Evolutionary conservation across 2,329 filamentous ascomycete species (phyloP), one percentile per base, ranked within the genome.

Genomic region (Fusarium sp.): DNA sequence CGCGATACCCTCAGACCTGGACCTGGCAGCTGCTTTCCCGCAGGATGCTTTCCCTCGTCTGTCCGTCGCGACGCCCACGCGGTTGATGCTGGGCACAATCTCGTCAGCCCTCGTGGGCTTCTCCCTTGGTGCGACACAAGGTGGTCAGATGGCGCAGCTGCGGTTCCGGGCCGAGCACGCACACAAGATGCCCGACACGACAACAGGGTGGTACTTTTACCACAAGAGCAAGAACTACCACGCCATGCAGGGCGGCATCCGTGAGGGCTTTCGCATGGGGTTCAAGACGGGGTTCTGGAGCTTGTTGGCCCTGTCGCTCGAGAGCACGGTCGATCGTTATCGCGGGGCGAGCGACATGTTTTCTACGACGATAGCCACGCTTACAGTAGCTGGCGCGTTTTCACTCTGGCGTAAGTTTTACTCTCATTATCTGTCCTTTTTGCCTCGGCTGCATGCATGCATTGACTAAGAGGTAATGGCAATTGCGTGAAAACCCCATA

Each of bases 171-270:
- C 96, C 65, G 96, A 99, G 82, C 97, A 99, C 78, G 94, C 96
- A 2, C 96, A 99, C 84, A 92, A 95, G 71, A 89, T 98, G 67
- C 96, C 96, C 22, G 90, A 88, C 6, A 91, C 91, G 2, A 90
- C 93, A 27, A 89, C 90, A 4, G 95, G 94, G 20, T 99, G 96
- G 96, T 99, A 95, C 78, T 88, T 98, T n/a, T 99, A 99, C 81
- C 95, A 98, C 84, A 98, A 98, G 82, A 93, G 90, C 78, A 98
- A 98, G 81, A 98, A 97, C 81, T 98, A 99, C 83, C 90, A 94
- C 75, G 87, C 92, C 54, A 90, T 93, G 75, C 86, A 92, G 24
- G 92, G 92, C 8, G 95, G 92, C 1, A 83, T 97, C 20, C 88
- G 88, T 55, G 94, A 97, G 76, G 96, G 94, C 0, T 74, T 93